Evolutionary conservation across 192 early-diverging fungal genomes (phyloP).

Genomic region (Irineochytrium annulatum): DNA sequence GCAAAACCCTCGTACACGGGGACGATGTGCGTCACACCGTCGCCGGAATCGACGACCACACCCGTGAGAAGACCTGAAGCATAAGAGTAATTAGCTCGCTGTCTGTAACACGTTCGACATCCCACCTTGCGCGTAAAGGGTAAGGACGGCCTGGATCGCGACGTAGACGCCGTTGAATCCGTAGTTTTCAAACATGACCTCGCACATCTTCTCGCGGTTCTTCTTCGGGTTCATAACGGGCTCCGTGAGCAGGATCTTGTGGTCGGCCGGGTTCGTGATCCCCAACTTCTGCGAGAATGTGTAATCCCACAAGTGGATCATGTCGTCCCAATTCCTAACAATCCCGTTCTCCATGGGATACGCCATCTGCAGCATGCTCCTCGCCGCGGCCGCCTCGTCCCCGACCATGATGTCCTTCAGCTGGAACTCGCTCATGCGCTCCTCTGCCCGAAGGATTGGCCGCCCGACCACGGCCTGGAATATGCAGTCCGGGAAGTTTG

Average conservation of each 20-base stretch:
- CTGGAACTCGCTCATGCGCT: conserved; percentile 68
- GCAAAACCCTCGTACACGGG: conserved; percentile 97
- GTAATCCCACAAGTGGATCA: conserved; percentile 95
- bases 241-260: conserved; percentile 94
- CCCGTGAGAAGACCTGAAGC: conserved; percentile 78
- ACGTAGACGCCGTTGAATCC: conserved; percentile 91
- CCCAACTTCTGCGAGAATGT: conserved; percentile 91
- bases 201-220: conserved; percentile 90
- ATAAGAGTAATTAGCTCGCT: conserved; percentile 1
- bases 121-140: conserved; percentile 94
- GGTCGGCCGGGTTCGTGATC: conserved; percentile 74
- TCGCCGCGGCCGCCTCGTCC: conserved; percentile 87
- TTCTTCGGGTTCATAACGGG: conserved; percentile 91
- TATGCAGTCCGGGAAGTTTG: conserved; percentile 91
- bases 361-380: conserved; percentile 86
- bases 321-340: conserved; percentile 95
- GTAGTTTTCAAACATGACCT: conserved; percentile 96
- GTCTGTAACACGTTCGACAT: background rate
- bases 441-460: conserved; percentile 95
- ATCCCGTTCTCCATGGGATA: conserved; percentile 99
- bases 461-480: conserved; percentile 98
- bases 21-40: conserved; percentile 98
- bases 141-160: conserved; percentile 95
- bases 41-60: conserved; percentile 97
- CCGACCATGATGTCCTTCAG: conserved; percentile 98